Evolutionary conservation across 495 filamentous ascomycete genomes (phyloP).

Genomic region (Tuber umbilicatum): DNA sequence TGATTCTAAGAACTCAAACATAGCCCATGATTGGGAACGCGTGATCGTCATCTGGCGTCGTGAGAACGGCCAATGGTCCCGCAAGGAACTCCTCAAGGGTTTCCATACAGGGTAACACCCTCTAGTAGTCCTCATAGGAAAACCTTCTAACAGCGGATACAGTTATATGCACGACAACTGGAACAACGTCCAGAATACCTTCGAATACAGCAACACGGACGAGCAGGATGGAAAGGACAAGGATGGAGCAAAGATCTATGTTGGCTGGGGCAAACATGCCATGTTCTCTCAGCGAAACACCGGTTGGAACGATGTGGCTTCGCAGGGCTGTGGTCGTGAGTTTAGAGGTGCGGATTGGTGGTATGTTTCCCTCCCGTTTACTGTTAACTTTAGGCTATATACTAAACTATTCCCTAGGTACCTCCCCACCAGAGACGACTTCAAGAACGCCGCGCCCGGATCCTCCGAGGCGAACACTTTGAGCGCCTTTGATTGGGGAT

Average conservation of each 20-base stretch:
- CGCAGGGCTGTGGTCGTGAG: conserved; percentile 34
- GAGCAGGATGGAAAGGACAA: conserved; percentile 29
- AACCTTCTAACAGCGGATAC: not conserved
- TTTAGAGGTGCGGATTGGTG: conserved; percentile 29
- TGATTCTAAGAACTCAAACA: conserved; percentile 1
- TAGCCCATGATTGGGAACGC: conserved; percentile 33
- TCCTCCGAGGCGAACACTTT: conserved; percentile 16
- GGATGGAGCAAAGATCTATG: conserved; percentile 37
- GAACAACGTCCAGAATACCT: conserved; percentile 23
- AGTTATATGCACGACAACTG: conserved; percentile 28
- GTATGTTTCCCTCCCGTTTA: conserved; percentile 12
- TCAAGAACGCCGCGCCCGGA: conserved; percentile 16
- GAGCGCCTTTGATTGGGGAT: conserved; percentile 30
- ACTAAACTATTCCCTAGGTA: conserved; percentile 18
- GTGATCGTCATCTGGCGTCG: conserved; percentile 38
- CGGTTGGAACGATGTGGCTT: conserved; percentile 25
- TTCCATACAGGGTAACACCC: conserved; percentile 28
- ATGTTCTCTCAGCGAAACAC: conserved; percentile 37
- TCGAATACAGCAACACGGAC: conserved; percentile 22
- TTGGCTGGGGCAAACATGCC: conserved; percentile 39
- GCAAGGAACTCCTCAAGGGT: conserved; percentile 29
- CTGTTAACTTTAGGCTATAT: no score
- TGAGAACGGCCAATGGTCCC: conserved; percentile 23
- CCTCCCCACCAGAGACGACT: conserved; percentile 17
- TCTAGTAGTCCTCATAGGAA: not conserved